These are phyloP conservation scores for Colletotrichum sp. DNA, from an alignment of 2,329 filamentous ascomycete genomes.

Conservation along the genomic window DNA sequence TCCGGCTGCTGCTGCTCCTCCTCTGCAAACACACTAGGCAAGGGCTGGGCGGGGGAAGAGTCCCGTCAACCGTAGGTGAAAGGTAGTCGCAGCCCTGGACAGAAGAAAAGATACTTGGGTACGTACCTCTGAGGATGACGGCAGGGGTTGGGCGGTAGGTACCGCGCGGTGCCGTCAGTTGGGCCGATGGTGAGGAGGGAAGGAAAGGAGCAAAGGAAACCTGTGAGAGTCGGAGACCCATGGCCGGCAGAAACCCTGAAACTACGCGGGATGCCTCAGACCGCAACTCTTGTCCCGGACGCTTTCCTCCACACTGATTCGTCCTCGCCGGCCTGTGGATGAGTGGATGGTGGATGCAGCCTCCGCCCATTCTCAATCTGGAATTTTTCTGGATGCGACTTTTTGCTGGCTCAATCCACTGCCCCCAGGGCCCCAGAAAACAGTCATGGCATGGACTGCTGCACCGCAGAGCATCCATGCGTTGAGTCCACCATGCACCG, in stretches of 20 bases:
- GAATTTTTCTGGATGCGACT: constrained; percentile 17
- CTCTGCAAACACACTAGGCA: background rate
- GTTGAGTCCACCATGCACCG: background rate
- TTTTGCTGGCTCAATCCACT: background rate
- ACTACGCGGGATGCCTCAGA: constrained; percentile 16
- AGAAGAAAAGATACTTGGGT: background rate
- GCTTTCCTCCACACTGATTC: constrained; percentile 10
- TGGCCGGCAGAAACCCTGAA: constrained; percentile 13
- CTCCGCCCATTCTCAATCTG: constrained; percentile 5
- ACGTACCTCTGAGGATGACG: background rate
- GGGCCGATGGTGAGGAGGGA: background rate
- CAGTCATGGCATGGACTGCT: background rate
- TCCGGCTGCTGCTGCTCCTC: background rate
- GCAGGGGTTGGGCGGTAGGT: background rate
- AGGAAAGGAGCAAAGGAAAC: background rate
- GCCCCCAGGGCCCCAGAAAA: background rate
- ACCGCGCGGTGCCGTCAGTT: background rate
- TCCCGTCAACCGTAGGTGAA: background rate
- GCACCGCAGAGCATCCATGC: background rate
- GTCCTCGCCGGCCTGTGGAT: background rate
- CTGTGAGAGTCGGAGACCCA: background rate
- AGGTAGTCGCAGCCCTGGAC: background rate
- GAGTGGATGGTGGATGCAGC: background rate
- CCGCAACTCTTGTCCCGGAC: constrained; percentile 17
- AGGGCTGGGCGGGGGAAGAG: constrained; percentile 4